Evolutionary conservation across 495 filamentous ascomycete genomes (phyloP).

Genomic region (Delitschia confertaspora): DNA sequence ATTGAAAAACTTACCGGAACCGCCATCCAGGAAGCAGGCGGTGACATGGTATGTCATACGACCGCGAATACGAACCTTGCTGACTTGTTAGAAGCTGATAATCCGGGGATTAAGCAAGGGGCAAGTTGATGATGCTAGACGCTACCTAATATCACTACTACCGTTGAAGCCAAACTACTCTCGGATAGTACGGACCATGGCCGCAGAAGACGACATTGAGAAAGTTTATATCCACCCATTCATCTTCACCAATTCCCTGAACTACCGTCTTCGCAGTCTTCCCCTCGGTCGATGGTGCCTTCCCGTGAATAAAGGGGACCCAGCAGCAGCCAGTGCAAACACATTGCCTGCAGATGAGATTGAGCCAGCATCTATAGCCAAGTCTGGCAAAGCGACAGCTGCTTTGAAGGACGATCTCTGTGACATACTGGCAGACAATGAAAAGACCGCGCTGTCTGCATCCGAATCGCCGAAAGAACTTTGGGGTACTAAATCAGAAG

Average conservation of each 20-base stretch:
- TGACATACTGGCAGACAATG: too few relatives aligned
- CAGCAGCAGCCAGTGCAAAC: not conserved
- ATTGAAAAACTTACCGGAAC: slow-evolving; percentile 9
- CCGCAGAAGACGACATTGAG: not conserved
- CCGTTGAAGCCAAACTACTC: not conserved
- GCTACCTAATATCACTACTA: slow-evolving; percentile 14
- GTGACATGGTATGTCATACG: slow-evolving; percentile 5
- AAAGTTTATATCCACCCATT: slow-evolving; percentile 6
- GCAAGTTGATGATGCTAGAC: slow-evolving; percentile 17
- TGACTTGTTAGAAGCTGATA: slow-evolving; percentile 7
- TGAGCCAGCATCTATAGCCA: not conserved
- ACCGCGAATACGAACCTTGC: not conserved
- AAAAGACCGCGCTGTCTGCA: too few relatives aligned
- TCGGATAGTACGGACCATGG: not conserved
- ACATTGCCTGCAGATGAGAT: not conserved
- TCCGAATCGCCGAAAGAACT: not conserved
- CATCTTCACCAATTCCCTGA: slow-evolving; percentile 6
- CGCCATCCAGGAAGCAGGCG: not conserved
- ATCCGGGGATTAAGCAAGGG: slow-evolving; percentile 12
- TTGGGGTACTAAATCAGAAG: not conserved
- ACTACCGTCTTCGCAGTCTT: slow-evolving; percentile 6
- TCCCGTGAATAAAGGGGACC: not conserved
- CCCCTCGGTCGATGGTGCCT: slow-evolving; percentile 14
- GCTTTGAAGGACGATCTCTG: not conserved
- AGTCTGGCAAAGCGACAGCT: not conserved